Evolutionary conservation across 2,329 filamentous ascomycete species (phyloP), one percentile per base, ranked within the genome.

Genomic region (Helminthosporium solani): DNA sequence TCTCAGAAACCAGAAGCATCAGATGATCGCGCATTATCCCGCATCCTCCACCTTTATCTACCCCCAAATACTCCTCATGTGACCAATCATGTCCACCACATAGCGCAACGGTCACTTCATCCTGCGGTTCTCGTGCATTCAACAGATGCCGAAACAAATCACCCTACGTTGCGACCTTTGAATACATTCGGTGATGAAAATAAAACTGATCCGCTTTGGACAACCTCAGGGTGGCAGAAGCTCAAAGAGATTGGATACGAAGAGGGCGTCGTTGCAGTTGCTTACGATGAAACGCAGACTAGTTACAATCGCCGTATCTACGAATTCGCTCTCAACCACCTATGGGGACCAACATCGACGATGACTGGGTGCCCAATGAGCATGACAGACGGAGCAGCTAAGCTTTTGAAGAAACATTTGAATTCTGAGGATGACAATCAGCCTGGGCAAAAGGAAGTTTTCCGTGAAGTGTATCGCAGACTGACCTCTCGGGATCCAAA

Each of bases 321-420:
- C 5, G 82, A 86, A 57, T 87, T 85, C 57, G 67, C 82, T 15
- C 72, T 77, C 18, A 65, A 67, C 36, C 82, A 85, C 46, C 67
- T 87, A 1, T 87, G 83, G 78, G 73, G 76, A 11, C 75, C 74
- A 2, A 84, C 82, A 0, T 78, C 76, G 3, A 82, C 81, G 1
- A 78, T 81, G 50, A 82, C 83, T 2, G 79, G 80, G 0, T 88
- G 85, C 53, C 85, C 85, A 0, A 80, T 80, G 16, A 81, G 80
- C 20, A 88, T 88, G 85, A 78, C 80, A 18, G 82, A 86, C 53
- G 83, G 83, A 11, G 83, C 82, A 7, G 63, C 61, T 0, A 56
- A 52, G 2, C 40, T 69, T 15, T 33, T 68, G 8, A 21, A 42
- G 6, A 51, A 39, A 28, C 61, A 61, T 36, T 23, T 64, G 8